A percentile compares a stretch with the other conserved stretches of the same genome.
Conservation (phyloP, 2,329 filamentous ascomycete genomes). For the Aspergillus arachidicola region DNA sequence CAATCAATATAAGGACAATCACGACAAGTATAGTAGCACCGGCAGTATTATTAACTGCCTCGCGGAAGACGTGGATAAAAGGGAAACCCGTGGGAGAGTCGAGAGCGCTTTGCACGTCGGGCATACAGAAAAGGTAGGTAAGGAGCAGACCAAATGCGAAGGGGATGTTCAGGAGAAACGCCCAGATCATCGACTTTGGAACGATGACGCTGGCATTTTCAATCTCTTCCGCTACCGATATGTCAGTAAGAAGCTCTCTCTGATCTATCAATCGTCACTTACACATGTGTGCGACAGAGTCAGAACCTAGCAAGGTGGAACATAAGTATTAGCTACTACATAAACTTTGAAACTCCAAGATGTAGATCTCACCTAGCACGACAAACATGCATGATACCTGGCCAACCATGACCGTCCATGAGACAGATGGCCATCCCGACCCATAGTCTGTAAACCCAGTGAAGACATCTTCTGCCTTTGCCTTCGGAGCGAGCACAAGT, state of each 20-base stretch:
- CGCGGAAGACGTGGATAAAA: constrained; percentile 52
- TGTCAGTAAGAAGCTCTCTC: background rate
- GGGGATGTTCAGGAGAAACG: constrained; percentile 2
- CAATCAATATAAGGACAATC: constrained; percentile 43
- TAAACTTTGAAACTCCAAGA: background rate
- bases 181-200: constrained; percentile 10
- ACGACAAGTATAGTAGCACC: constrained; percentile 38
- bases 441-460: constrained; percentile 3
- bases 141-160: constrained; percentile 37
- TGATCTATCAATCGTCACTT: background rate
- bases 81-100: constrained; percentile 47
- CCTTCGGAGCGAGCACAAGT: background rate
- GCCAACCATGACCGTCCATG: constrained; percentile 3
- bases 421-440: constrained; percentile 1
- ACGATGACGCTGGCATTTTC: constrained; percentile 9
- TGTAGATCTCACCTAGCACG: background rate
- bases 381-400: constrained; percentile 5
- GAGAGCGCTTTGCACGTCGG: constrained; percentile 37
- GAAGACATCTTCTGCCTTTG: background rate
- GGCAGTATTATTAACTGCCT: constrained; percentile 21
- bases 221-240: constrained; percentile 8
- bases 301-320: background rate
- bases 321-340: background rate
- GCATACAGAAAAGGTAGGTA: constrained; percentile 43
- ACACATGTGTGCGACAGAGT: constrained; percentile 8